Base-by-base conservation (phyloP, 1,139 yeast species). In the Protomyces inundatus region DNA sequence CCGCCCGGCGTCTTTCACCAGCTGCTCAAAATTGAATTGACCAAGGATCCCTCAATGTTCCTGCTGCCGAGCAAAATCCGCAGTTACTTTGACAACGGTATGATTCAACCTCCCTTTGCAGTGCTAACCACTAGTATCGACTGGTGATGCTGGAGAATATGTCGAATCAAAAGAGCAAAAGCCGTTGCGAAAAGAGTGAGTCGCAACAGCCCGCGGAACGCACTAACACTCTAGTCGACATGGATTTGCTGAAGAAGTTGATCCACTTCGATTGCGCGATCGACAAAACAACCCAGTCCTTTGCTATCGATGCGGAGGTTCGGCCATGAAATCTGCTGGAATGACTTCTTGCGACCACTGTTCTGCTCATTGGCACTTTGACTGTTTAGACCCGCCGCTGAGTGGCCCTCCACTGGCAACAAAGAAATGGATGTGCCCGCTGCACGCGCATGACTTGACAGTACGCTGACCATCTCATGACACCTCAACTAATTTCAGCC, bases 351-450 rank as follows among this genome's bases (percentile, higher is more conserved):
- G 98, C 74, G 97, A 91, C 72, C 87, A 86, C 71, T 93, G 98
- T 74, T 80, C 87, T 0, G 78, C 87, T n/a, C 82, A 86, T 12
- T 93, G 97, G 96, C 98, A 93, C 74, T 76, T 91, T 55, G 98
- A 93, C 75, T 93, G 98, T 74, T 75, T 93, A 10, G 80, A 81
- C 54, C 88, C 89, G 7, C 96, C 97, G 1, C 76, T 89, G 70
- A 81, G 88, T 32, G 80, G 86, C 6, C 83, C 87, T n/a, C 89
- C 90, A 71, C 84, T 88, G 33, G 75, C 90, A 51, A 95, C 96
- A 0, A 80, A 82, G 52, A 88, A 88, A 72, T 93, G 98, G 98
- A 85, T 84, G 75, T 93, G 98, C 73, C 98, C 98, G 0, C 85
- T 88, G 70, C 98, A 93, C 75, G 82, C 84, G 12, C 89, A 84